Evolutionary conservation across 2,329 filamentous ascomycete genomes (phyloP).

Genomic region (Aspergillus sojae): DNA sequence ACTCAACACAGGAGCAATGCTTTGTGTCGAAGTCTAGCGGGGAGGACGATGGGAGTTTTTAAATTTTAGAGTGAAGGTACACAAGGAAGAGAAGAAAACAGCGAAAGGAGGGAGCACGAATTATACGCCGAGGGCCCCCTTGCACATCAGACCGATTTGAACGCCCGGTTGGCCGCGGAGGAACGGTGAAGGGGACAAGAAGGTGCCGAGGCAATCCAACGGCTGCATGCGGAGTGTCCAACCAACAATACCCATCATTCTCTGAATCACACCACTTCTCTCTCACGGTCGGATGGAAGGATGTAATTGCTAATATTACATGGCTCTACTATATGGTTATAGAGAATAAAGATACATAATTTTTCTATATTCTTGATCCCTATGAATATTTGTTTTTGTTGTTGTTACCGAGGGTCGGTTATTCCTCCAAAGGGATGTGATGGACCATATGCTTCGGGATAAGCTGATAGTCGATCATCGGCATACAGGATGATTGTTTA

Average conservation of each 20-base stretch:
- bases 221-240: constrained; percentile 28
- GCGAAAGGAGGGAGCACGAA: constrained; percentile 7
- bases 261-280: neutral
- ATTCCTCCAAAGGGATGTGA: neutral
- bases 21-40: neutral
- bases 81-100: constrained; percentile 12
- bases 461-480: neutral
- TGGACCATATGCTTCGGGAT: neutral
- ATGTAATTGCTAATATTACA: neutral
- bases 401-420: neutral
- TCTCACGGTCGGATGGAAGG: neutral
- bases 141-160: neutral
- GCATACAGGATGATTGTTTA: neutral
- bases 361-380: too few species aligned
- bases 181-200: constrained; percentile 6
- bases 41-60: neutral
- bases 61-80: neutral
- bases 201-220: constrained; percentile 18
- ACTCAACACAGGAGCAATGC: neutral
- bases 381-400: neutral
- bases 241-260: neutral
- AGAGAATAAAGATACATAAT: too few species aligned
- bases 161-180: constrained; percentile 21
- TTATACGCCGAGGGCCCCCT: neutral
- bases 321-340: too few species aligned